Evolutionary conservation across 2,329 filamentous ascomycete species (phyloP).

Genomic region (Sporothrix pallida): DNA sequence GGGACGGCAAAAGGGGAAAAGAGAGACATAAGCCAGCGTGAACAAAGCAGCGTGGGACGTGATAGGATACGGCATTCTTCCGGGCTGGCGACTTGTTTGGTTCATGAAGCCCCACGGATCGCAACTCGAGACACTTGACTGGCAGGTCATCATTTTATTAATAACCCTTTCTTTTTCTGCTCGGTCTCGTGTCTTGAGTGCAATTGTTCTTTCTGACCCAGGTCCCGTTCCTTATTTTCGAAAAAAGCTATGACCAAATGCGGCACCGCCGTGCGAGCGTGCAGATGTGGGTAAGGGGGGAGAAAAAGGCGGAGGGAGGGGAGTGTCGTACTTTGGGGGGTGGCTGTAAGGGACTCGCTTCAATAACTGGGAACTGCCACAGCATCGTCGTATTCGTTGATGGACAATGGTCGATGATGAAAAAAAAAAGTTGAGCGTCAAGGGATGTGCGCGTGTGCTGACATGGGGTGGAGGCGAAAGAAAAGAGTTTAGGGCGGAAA

Average conservation of each 20-base stretch:
- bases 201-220: background rate
- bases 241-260: slow-evolving; percentile 34
- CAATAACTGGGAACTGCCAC: too few relatives aligned
- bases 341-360: slow-evolving; percentile 3
- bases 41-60: background rate
- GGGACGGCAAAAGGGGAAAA: slow-evolving; percentile 1
- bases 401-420: slow-evolving; percentile 2
- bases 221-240: background rate
- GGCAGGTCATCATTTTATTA: slow-evolving; percentile 19
- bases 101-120: slow-evolving; percentile 29
- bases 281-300: slow-evolving; percentile 29
- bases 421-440: slow-evolving; percentile 22
- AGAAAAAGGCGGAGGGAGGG: slow-evolving; percentile 23
- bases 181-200: slow-evolving; percentile 10
- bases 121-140: slow-evolving; percentile 26
- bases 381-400: slow-evolving; percentile 8
- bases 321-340: slow-evolving; percentile 18
- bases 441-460: slow-evolving; percentile 21
- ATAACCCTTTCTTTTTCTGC: slow-evolving; percentile 10
- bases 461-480: slow-evolving; percentile 24
- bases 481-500: slow-evolving; percentile 5
- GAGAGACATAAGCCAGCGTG: background rate
- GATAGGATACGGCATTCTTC: background rate
- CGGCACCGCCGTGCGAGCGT: slow-evolving; percentile 30
- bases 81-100: slow-evolving; percentile 15